Conservation (phyloP, 768 basidiomycete species). For the Peribolospora kevripleyi region DNA sequence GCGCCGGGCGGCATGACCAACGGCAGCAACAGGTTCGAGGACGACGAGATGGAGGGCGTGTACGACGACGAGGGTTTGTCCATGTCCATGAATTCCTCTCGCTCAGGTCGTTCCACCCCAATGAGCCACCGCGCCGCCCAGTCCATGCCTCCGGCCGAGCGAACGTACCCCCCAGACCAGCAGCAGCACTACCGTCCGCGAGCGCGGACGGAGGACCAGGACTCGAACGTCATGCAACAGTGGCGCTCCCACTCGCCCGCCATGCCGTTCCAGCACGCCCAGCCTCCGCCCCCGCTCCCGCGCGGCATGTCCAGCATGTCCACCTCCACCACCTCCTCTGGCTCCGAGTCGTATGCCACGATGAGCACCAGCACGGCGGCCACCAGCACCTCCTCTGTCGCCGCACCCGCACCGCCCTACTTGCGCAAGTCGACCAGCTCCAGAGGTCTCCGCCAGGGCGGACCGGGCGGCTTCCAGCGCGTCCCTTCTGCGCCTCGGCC, state of each 20-base stretch:
- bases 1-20: not conserved
- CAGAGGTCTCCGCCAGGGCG: conserved; percentile 4
- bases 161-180: conserved; percentile 22
- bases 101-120: conserved; percentile 14
- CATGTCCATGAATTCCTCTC: conserved; percentile 10
- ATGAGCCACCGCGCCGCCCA: conserved; percentile 22
- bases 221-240: conserved; percentile 36
- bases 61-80: conserved; percentile 35
- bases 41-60: conserved; percentile 21
- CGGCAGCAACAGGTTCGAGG: conserved; percentile 36
- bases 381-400: conserved; percentile 8
- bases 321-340: not conserved
- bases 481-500: too few species aligned
- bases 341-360: not conserved
- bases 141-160: conserved; percentile 32
- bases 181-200: conserved; percentile 32
- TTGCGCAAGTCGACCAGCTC: conserved; percentile 12
- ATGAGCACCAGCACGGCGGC: conserved; percentile 12
- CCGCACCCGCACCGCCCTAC: conserved; percentile 1
- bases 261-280: not conserved
- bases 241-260: conserved; percentile 31
- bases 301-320: conserved; percentile 17
- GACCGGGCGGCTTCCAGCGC: too few species aligned
- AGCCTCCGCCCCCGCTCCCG: conserved; percentile 14
- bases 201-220: conserved; percentile 43